Base-by-base conservation (phyloP, 1,284 basidiomycete species). In the Uromyces viciae-fabae region DNA sequence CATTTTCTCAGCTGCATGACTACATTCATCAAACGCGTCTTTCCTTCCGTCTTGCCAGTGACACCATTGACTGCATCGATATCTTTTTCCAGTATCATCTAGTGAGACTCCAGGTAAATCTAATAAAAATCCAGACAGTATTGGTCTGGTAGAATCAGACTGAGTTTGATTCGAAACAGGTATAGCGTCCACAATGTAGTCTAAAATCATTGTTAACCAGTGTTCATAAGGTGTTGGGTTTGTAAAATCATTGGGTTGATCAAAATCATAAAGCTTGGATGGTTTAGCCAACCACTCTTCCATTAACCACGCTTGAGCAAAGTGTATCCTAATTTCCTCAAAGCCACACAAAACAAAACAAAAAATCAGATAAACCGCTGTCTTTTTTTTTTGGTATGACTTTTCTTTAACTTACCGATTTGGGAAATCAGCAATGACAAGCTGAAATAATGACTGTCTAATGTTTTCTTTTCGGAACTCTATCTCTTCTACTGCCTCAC, bases 11-110 rank as follows among this genome's bases (percentile, higher is more conserved):
- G 89, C 89, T 99, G 97, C 97, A 99, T 99, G 83, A 99, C 97
- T 88, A 99, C 97, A 87, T 99, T 99, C 90, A 99, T 94, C 75
- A 99, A 87, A 40, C 95, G 89, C 2, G 95, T 98, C 88, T 98
- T 99, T 82, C 97, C 96, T 86, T 99, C 97, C 86, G 99, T 99
- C 90, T 98, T 98, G 19, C 94, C 94, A 0, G 94, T 93, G 36
- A 85, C 85, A 90, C 94, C 94, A 85, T 98, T 99, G 77, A 99
- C 97, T 14, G 96, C 96, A 85, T 99, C 97, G 81, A 99, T 98
- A 86, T 99, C 97, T 88, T 99, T 98, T 87, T 99, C 95, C 78
- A 99, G 87, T 4, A 99, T 93, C 49, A 92, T 94, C 25, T 72
- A n/a, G n/a, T n/a, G 95, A 93, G 49, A 98, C 89, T 71, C 91